Conservation (phyloP, 768 basidiomycete genomes). For the Gloeophyllum trabeum region DNA sequence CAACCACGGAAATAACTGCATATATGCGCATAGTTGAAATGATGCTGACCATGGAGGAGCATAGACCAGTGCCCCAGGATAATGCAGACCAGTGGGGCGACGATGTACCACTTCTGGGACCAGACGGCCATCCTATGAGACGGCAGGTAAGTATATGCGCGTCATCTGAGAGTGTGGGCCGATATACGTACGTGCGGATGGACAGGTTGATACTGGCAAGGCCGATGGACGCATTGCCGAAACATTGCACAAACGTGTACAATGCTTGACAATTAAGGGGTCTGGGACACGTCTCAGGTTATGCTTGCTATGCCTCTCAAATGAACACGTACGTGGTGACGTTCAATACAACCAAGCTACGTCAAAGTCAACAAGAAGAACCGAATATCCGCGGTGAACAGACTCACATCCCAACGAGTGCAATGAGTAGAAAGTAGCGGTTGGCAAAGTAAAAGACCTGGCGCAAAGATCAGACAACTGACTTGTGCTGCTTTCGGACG, state of each 20-base stretch:
- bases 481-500: not conserved
- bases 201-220: constrained; percentile 64
- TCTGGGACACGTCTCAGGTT: constrained; percentile 19
- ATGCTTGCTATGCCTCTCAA: too few species aligned
- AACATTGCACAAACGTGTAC: constrained; percentile 56
- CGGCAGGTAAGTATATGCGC: constrained; percentile 1
- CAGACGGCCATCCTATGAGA: constrained; percentile 54
- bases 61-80: constrained; percentile 68
- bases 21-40: not conserved
- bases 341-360: constrained; percentile 9
- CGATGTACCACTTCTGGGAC: constrained; percentile 44
- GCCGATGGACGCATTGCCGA: constrained; percentile 58
- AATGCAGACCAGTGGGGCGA: constrained; percentile 36
- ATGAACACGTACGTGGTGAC: constrained; percentile 1
- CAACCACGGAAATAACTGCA: not conserved
- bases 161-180: not conserved
- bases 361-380: constrained; percentile 3
- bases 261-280: constrained; percentile 53
- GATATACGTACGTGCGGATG: constrained; percentile 43
- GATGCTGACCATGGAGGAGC: constrained; percentile 50
- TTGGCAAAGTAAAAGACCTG: constrained; percentile 63
- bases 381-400: constrained; percentile 2
- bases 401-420: constrained; percentile 59
- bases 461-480: not conserved
- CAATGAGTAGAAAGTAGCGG: constrained; percentile 53